Base-by-base conservation (phyloP, 306 rosid genomes). In the Lotus japonicus region DNA sequence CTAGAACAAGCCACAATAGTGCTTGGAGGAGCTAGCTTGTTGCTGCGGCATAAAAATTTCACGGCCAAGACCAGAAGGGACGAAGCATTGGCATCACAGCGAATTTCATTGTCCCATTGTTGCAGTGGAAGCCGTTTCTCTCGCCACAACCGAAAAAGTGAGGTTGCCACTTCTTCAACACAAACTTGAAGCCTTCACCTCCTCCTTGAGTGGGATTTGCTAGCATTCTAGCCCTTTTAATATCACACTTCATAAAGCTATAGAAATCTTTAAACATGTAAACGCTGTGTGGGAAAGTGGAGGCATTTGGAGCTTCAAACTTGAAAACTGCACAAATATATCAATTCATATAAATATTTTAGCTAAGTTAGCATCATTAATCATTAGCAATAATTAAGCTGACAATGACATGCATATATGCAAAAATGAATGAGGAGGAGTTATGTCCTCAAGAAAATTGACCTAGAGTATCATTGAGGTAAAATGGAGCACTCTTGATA, bases 81-180 rank as follows among this genome's bases (percentile, higher is more conserved):
- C 63, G 85, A 18, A 78, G 0, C 71, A 69, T 57, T 12, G 97
- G 97, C 56, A 78, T 45, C 7, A 83, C 77, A 41, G 65, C 49
- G 57, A 91, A 88, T 77, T 84, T 91, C 96, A 88, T 91, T 16
- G 14, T 73, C 0, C 97, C 97, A 26, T 45, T 4, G 4, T 63
- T 83, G 82, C 97, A 91, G 63, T 91, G 89, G 11, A 73, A 16
- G 1, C 91, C 94, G 44, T 80, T 54, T 66, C 73, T 56, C 71
- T 86, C 87, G 2, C 88, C 94, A 3, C 94, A 86, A 0, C 84
- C 87, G 14, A 91, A 88, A 77, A 66, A 91, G 75, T 83, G 59
- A 52, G 96, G 87, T 65, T 77, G 68, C 90, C 85, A 79, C 1
- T 6, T 80, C 5, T 82, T 75, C 5, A 91, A 72, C 73, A 62